A percentile compares a stretch with the other conserved stretches of the same genome.
Evolutionary conservation across 768 basidiomycete species (phyloP).

Genomic region (Sporobolomyces roseus): DNA sequence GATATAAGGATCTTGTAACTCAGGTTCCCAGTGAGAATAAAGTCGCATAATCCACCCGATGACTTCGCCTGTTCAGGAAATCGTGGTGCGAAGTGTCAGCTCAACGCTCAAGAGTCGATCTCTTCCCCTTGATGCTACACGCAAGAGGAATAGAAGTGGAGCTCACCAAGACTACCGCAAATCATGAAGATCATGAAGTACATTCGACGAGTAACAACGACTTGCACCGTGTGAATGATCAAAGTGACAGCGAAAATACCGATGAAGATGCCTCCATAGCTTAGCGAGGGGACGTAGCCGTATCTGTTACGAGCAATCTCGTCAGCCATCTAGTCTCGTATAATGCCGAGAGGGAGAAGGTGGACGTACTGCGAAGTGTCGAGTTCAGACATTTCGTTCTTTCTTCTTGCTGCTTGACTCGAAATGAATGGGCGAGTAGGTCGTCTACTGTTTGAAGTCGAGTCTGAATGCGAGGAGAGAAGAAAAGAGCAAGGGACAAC

Average conservation of each 20-base stretch:
- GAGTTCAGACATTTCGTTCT: too few species aligned
- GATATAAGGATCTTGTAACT: background rate
- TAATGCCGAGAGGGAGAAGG: background rate
- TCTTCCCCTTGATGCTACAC: background rate
- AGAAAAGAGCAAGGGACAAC: too few species aligned
- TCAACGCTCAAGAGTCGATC: background rate
- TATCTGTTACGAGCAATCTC: too few species aligned
- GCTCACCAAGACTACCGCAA: conserved; percentile 7
- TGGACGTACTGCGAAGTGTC: conserved; percentile 1
- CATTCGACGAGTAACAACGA: conserved; percentile 1
- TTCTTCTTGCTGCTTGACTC: too few species aligned
- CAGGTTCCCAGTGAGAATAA: background rate
- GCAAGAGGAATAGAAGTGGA: background rate
- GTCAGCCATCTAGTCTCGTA: too few species aligned
- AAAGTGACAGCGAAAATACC: conserved; percentile 3
- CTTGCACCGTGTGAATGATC: conserved; percentile 7
- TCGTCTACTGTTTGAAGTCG: too few species aligned
- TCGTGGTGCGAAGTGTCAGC: background rate
- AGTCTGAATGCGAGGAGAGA: too few species aligned
- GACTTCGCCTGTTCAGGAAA: background rate
- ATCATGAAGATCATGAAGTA: conserved; percentile 23
- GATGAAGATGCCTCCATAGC: conserved; percentile 11
- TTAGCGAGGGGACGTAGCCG: conserved; percentile 3
- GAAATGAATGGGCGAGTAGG: too few species aligned
- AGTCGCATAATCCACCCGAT: background rate